These are phyloP conservation scores for Sugiyamaella xylanicola DNA, from an alignment of 1,139 yeast species.

Conservation along the genomic window DNA sequence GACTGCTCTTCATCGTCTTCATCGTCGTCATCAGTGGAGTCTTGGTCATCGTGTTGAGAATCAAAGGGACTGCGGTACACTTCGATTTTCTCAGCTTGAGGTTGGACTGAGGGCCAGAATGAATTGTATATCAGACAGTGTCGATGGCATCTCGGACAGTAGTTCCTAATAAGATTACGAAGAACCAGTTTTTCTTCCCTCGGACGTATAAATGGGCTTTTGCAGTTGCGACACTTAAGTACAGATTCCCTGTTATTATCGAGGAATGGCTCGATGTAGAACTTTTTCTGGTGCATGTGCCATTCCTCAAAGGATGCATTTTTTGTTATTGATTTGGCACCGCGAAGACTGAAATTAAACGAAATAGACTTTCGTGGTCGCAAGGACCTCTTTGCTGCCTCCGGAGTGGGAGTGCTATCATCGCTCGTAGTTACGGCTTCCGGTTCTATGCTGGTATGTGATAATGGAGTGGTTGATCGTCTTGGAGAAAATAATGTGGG, in stretches of 20 bases:
- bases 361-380: constrained; percentile 5
- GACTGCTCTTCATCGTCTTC: constrained; percentile 12
- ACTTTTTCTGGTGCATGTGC: constrained; percentile 22
- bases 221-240: constrained; percentile 34
- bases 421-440: constrained; percentile 19
- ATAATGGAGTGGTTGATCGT: constrained; percentile 15
- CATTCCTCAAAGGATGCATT: constrained; percentile 12
- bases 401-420: constrained; percentile 11
- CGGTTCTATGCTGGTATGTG: constrained; percentile 28
- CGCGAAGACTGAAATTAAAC: neutral
- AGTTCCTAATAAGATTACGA: constrained; percentile 23
- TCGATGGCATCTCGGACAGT: constrained; percentile 41
- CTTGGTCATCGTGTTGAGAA: constrained; percentile 15
- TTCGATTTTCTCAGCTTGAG: constrained; percentile 26
- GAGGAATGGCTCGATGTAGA: constrained; percentile 30
- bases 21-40: constrained; percentile 20
- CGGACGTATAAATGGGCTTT: constrained; percentile 31
- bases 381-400: constrained; percentile 11
- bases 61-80: constrained; percentile 26
- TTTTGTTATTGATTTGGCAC: neutral
- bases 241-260: constrained; percentile 22
- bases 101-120: constrained; percentile 36
- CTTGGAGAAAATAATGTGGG: constrained; percentile 18
- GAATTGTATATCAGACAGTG: constrained; percentile 37
- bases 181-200: constrained; percentile 25